phyloP scores from a whole-genome alignment of 768 basidiomycete species.

The Trametes villosa region DNA sequence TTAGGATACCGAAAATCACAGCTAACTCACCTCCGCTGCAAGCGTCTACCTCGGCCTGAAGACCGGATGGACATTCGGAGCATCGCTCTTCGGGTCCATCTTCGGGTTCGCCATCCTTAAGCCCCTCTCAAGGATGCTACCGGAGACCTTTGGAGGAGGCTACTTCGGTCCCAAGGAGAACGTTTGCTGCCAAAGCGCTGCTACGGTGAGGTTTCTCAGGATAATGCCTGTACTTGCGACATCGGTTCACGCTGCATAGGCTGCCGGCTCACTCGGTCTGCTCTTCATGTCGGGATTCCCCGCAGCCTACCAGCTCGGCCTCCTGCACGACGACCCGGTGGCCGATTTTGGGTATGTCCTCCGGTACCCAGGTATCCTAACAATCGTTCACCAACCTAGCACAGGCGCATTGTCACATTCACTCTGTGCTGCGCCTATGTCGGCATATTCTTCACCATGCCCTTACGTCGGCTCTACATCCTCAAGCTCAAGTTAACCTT shows the following conservation, averaged over 20 bases:
- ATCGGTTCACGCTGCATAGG: constrained; percentile 1
- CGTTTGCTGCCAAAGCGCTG: constrained; percentile 29
- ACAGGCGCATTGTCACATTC: constrained; percentile 28
- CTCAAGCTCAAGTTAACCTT: constrained; percentile 30
- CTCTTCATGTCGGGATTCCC: constrained; percentile 30
- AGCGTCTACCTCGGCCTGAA: constrained; percentile 28
- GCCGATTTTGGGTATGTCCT: constrained; percentile 23
- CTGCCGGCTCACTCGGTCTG: constrained; percentile 28
- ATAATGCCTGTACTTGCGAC: neutral
- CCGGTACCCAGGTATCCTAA: too few relatives aligned
- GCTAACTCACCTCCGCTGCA: neutral
- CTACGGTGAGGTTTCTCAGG: constrained; percentile 13
- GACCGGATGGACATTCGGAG: constrained; percentile 30
- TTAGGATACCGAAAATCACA: neutral
- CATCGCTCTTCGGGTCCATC: constrained; percentile 29
- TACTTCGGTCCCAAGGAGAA: constrained; percentile 32
- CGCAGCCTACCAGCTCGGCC: constrained; percentile 27
- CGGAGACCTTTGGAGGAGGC: constrained; percentile 24
- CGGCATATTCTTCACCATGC: constrained; percentile 33
- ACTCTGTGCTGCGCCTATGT: constrained; percentile 29
- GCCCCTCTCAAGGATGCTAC: constrained; percentile 22
- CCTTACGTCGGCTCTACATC: constrained; percentile 29
- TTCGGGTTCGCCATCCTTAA: constrained; percentile 31
- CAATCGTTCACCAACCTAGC: neutral
- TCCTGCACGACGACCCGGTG: constrained; percentile 20